Evolutionary conservation across 129 eudicot genomes (phyloP).

Genomic region (Arctium lappa): DNA sequence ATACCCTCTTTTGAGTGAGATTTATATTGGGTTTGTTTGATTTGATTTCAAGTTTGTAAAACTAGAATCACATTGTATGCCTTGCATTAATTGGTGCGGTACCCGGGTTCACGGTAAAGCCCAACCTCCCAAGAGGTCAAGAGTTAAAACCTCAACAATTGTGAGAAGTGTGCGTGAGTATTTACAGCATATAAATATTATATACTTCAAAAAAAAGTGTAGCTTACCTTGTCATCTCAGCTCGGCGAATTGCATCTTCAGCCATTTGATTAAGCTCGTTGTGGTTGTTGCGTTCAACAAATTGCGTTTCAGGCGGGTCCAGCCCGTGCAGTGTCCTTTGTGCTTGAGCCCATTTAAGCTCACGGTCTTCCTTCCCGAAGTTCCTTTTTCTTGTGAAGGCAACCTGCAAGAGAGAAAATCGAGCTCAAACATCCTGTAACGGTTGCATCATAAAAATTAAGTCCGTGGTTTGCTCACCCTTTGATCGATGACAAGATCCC

Average conservation of each 20-base stretch:
- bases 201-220: background rate
- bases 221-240: constrained; percentile 69
- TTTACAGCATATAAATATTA: background rate
- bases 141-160: background rate
- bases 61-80: too few species aligned
- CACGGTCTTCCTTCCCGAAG: constrained; percentile 77
- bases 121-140: background rate
- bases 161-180: background rate
- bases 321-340: constrained; percentile 72
- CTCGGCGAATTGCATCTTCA: constrained; percentile 71
- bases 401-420: constrained; percentile 37
- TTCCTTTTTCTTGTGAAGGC: constrained; percentile 70
- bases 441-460: background rate
- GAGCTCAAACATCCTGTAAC: background rate
- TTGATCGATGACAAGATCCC: constrained; percentile 76
- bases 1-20: too few species aligned
- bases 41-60: background rate
- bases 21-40: background rate
- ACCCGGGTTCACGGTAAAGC: too few species aligned
- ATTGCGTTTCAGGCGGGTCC: constrained; percentile 52
- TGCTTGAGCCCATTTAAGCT: constrained; percentile 76
- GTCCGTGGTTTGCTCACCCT: constrained; percentile 35
- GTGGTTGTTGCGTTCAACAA: constrained; percentile 37
- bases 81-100: background rate
- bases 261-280: constrained; percentile 72